Evolutionary conservation across 2,329 filamentous ascomycete genomes (phyloP), one percentile per base, ranked within the genome.

Genomic region (Zalaria sp.): DNA sequence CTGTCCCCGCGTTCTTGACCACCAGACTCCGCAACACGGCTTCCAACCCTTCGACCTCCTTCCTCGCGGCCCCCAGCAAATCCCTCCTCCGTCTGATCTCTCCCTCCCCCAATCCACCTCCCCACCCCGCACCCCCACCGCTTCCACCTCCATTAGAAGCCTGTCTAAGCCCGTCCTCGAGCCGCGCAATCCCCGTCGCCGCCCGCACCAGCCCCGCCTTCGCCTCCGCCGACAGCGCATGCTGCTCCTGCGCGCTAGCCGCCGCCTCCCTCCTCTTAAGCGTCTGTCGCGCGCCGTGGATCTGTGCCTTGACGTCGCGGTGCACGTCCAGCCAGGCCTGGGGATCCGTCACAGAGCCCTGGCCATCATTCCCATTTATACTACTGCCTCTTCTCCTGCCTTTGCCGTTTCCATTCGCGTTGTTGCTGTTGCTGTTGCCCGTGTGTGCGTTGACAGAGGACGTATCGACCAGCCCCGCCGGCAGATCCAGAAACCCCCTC

Each of bases 291-390:
- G 79, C 79, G 48, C 81, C 74, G 53, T 83, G 79, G 27, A 91
- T 68, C 48, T 75, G 71, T 10, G 68, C 66, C 62, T 87, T 88
- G 62, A 88, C 69, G 54, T 87, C 81, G 26, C 75, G 65, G 54
- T 87, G 79, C 42, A 84, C 68, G 54, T 89, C 83, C 26, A 89
- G 62, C 84, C 85, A 91, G 1, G 80, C 77, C 3, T 72, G 72
- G 1, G 78, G 54, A 41, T 60, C 57, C 25, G 62, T 57, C 34
- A 57, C 68, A 35, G 60, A 58, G 26, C 65, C 57, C 3, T 36
- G 36, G 34, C 34, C 38, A 31, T 37, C 41, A 27, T n/a, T n/a
- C n/a, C 2, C 29, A 7, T n/a, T n/a, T 3, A 32, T 7, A n/a
- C 29, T 32, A 32, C 9, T 39, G 5, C 18, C 4, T 25, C 8